These are phyloP conservation scores for Lagenaria siceraria DNA, from an alignment of 306 rosid genomes.

Conservation along the genomic window DNA sequence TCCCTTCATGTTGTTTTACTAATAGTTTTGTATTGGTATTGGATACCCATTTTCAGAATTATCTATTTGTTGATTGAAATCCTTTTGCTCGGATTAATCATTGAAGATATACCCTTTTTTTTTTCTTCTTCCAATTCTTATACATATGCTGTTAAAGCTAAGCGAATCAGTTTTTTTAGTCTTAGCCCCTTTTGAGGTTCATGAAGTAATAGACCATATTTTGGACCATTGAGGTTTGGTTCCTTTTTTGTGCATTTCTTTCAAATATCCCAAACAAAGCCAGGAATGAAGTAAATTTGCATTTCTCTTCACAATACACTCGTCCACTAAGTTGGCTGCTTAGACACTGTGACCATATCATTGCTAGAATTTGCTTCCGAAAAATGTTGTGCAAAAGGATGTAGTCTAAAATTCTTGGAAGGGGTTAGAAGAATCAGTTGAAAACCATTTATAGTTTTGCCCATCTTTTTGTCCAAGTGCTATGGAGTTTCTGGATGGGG, in stretches of 20 bases:
- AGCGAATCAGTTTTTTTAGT: background rate
- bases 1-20: background rate
- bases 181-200: background rate
- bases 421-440: background rate
- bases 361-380: background rate
- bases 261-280: background rate
- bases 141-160: background rate
- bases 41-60: background rate
- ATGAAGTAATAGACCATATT: background rate
- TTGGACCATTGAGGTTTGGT: background rate
- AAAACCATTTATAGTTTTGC: background rate
- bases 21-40: background rate
- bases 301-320: background rate
- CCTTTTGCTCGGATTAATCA: background rate
- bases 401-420: background rate
- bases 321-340: background rate
- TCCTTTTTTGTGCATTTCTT: background rate
- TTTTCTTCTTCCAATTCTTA: background rate
- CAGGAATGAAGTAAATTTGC: background rate
- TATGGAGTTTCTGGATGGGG: background rate
- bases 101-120: background rate
- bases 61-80: background rate
- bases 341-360: background rate
- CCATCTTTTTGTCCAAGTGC: background rate
- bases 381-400: background rate